Conservation (phyloP, 2,329 filamentous ascomycete genomes). For the Colletotrichum lini region DNA sequence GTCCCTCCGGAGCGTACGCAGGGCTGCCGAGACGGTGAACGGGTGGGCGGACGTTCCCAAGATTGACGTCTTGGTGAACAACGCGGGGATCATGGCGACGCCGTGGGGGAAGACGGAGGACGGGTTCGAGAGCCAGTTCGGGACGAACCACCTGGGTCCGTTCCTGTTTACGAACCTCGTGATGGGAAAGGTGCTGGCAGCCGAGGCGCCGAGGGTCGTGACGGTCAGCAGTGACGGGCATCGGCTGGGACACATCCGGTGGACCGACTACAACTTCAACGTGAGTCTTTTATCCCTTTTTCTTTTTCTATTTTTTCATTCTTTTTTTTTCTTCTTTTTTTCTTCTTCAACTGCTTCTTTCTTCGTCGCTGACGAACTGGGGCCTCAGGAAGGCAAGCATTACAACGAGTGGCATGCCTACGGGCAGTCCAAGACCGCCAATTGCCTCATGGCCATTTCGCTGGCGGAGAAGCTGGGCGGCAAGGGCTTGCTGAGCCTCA, state of each 20-base stretch:
- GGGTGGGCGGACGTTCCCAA: constrained; percentile 49
- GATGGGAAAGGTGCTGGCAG: constrained; percentile 49
- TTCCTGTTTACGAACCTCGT: constrained; percentile 58
- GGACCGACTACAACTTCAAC: constrained; percentile 60
- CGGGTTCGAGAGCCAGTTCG: constrained; percentile 57
- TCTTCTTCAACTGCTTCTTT: too few relatives aligned
- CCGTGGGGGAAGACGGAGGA: constrained; percentile 51
- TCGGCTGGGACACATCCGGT: constrained; percentile 57
- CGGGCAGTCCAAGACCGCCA: constrained; percentile 49
- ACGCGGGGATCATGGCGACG: constrained; percentile 59
- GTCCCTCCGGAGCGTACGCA: constrained; percentile 56
- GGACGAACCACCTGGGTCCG: constrained; percentile 55
- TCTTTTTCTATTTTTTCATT: too few relatives aligned
- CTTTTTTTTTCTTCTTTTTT: too few relatives aligned
- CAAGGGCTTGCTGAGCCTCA: constrained; percentile 50
- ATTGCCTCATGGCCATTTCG: constrained; percentile 50
- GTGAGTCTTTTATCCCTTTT: constrained; percentile 42
- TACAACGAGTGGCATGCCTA: constrained; percentile 48
- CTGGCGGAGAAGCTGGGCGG: constrained; percentile 51
- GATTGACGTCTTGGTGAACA: constrained; percentile 60
- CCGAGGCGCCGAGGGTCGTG: constrained; percentile 54
- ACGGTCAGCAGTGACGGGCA: constrained; percentile 62
- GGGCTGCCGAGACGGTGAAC: constrained; percentile 55
- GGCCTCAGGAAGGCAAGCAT: constrained; percentile 32
- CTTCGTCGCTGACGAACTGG: not conserved